phyloP scores from a whole-genome alignment of 208 protist genomes.

The Wallacemonas collosoma region DNA sequence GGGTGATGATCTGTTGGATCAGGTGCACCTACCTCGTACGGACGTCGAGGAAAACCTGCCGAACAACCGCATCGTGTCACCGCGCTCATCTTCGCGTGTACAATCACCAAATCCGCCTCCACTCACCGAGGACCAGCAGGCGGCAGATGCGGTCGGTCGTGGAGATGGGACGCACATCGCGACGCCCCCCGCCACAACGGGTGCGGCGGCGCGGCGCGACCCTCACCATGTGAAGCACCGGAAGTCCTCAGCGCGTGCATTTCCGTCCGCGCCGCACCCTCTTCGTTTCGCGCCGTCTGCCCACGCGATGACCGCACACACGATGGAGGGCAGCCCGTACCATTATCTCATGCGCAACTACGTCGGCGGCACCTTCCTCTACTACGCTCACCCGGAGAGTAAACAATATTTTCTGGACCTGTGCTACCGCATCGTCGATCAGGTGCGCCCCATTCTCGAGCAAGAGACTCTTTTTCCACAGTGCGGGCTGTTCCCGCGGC shows the following conservation, averaged over 20 bases:
- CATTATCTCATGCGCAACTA: slow-evolving; percentile 69
- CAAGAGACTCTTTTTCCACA: slow-evolving; percentile 56
- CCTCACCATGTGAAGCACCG: too few relatives aligned
- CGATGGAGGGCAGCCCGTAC: slow-evolving; percentile 57
- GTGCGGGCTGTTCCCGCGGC: slow-evolving; percentile 51
- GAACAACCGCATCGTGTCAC: slow-evolving; percentile 35
- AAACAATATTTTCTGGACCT: slow-evolving; percentile 50
- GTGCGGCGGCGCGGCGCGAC: too few relatives aligned
- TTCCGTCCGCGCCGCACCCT: slow-evolving; percentile 19
- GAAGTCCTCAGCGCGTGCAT: neutral
- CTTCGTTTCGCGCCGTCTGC: slow-evolving; percentile 17
- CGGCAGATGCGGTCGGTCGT: too few relatives aligned
- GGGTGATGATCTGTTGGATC: neutral
- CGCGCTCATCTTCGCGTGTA: slow-evolving; percentile 24
- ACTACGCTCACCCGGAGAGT: slow-evolving; percentile 48
- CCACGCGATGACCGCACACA: slow-evolving; percentile 16
- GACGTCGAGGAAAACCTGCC: slow-evolving; percentile 9
- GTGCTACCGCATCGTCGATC: slow-evolving; percentile 50
- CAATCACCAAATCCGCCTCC: neutral
- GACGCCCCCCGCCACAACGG: too few relatives aligned
- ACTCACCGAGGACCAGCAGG: too few relatives aligned
- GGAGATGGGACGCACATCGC: too few relatives aligned
- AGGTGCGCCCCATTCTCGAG: slow-evolving; percentile 56
- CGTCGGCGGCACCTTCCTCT: slow-evolving; percentile 48
- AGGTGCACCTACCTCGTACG: slow-evolving; percentile 8